These are phyloP conservation scores for Collybia sp. DNA, from an alignment of 768 basidiomycete genomes.

Conservation along the genomic window DNA sequence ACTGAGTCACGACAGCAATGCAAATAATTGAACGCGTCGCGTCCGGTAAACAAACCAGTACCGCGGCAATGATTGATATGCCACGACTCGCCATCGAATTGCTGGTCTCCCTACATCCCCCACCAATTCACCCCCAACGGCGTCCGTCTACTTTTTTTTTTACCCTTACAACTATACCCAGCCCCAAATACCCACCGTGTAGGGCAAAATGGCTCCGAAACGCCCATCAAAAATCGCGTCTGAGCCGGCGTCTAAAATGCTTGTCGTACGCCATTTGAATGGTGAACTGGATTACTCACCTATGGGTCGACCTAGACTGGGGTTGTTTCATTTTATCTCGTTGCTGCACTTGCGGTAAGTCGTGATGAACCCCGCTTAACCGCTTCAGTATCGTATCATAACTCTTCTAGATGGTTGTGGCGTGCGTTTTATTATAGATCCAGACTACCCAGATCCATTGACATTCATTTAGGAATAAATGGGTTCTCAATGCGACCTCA, in stretches of 20 bases:
- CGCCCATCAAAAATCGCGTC: slow-evolving; percentile 9
- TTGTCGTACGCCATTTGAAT: background rate
- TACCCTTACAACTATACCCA: background rate
- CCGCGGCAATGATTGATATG: slow-evolving; percentile 5
- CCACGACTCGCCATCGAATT: slow-evolving; percentile 6
- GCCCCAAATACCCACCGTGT: background rate
- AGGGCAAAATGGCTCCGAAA: slow-evolving; percentile 8
- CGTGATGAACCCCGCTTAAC: background rate
- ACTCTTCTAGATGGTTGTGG: slow-evolving; percentile 77
- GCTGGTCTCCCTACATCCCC: background rate
- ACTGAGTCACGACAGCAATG: background rate
- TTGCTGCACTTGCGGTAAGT: slow-evolving; percentile 85
- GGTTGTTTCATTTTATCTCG: slow-evolving; percentile 81
- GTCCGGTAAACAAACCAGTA: background rate
- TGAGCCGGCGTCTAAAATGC: slow-evolving; percentile 3
- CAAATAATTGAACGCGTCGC: background rate
- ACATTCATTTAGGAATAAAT: slow-evolving; percentile 65
- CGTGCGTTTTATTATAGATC: slow-evolving; percentile 36
- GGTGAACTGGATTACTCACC: background rate
- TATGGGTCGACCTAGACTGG: slow-evolving; percentile 41
- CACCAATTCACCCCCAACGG: background rate
- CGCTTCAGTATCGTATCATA: background rate
- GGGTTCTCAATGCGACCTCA: slow-evolving; percentile 74
- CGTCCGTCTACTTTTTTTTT: background rate
- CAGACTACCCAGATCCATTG: slow-evolving; percentile 1